A percentile compares a stretch with the other conserved stretches of the same genome.
These are phyloP conservation scores for Populus ilicifolia DNA, from an alignment of 345 rosid species.

Conservation along the genomic window DNA sequence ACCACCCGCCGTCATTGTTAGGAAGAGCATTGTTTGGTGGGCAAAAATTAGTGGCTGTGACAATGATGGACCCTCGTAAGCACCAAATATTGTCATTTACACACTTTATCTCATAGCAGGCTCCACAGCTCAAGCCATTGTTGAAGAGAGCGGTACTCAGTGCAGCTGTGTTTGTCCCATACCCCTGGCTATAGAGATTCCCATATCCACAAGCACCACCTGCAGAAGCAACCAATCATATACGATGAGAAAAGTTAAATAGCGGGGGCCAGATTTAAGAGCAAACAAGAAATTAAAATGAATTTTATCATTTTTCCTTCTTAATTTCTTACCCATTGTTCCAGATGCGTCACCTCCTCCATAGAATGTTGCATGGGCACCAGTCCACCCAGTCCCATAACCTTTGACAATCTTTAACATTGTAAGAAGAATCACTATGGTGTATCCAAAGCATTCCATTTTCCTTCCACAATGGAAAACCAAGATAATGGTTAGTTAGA, in stretches of 20 bases:
- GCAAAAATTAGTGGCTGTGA: constrained; percentile 15
- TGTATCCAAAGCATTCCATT: constrained; percentile 27
- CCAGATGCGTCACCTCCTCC: constrained; percentile 56
- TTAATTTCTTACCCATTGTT: constrained; percentile 37
- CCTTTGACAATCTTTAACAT: constrained; percentile 14
- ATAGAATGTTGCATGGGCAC: constrained; percentile 53
- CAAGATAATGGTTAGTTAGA: not conserved
- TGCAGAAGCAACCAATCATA: not conserved
- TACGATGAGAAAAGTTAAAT: not conserved
- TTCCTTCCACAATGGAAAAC: not conserved
- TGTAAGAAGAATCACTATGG: constrained; percentile 17
- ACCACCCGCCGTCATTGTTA: constrained; percentile 10
- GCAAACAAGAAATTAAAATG: not conserved
- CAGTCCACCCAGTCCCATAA: constrained; percentile 28
- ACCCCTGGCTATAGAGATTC: constrained; percentile 9
- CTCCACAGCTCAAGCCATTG: constrained; percentile 5
- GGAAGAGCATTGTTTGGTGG: constrained; percentile 10
- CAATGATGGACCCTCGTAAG: not conserved
- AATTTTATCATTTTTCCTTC: not conserved
- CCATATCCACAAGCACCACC: constrained; percentile 13
- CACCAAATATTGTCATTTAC: constrained; percentile 2
- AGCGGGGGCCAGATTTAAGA: not conserved
- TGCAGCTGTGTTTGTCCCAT: constrained; percentile 12
- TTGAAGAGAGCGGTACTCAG: constrained; percentile 11
- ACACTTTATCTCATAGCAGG: constrained; percentile 8